A percentile compares a stretch with the other conserved stretches of the same genome.
phyloP scores from a whole-genome alignment of 352 stramenopile genomes.

The Globisporangium cederbergense region DNA sequence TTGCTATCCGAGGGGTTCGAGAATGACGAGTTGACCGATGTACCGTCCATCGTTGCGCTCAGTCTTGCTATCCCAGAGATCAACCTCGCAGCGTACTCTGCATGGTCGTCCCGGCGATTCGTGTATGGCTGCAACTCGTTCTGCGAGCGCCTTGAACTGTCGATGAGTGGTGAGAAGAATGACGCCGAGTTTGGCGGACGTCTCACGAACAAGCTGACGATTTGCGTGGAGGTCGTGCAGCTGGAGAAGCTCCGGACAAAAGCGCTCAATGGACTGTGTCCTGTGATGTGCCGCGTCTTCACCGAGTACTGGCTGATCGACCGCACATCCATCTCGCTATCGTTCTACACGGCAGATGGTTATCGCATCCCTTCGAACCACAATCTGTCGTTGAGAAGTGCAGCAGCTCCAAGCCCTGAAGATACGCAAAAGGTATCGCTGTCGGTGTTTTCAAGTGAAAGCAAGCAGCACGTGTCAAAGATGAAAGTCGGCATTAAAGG shows the following conservation, averaged over 20 bases:
- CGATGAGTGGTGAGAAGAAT: conserved; percentile 33
- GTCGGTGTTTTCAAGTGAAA: conserved; percentile 68
- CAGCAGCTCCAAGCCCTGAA: conserved; percentile 6
- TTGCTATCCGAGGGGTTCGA: conserved; percentile 49
- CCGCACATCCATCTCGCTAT: conserved; percentile 64
- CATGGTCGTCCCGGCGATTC: conserved; percentile 52
- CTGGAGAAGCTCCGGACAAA: conserved; percentile 45
- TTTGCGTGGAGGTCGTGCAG: conserved; percentile 55
- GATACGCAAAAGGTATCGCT: conserved; percentile 38
- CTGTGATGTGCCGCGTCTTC: conserved; percentile 68
- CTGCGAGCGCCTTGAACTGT: conserved; percentile 67
- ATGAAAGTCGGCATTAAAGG: conserved; percentile 73
- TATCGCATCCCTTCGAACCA: conserved; percentile 44
- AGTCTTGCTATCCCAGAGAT: conserved; percentile 71
- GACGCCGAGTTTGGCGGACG: conserved; percentile 18
- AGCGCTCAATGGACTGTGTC: conserved; percentile 44
- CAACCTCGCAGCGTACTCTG: conserved; percentile 45
- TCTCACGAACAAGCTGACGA: conserved; percentile 50
- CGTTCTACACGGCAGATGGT: conserved; percentile 65
- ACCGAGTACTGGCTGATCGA: conserved; percentile 86
- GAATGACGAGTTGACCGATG: conserved; percentile 32
- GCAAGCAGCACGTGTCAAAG: conserved; percentile 58
- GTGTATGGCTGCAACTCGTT: conserved; percentile 67
- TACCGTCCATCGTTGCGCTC: conserved; percentile 62
- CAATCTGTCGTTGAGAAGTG: conserved; percentile 32